Base-by-base conservation (phyloP, 2,329 filamentous ascomycete species). In the Chaetomium sp. region DNA sequence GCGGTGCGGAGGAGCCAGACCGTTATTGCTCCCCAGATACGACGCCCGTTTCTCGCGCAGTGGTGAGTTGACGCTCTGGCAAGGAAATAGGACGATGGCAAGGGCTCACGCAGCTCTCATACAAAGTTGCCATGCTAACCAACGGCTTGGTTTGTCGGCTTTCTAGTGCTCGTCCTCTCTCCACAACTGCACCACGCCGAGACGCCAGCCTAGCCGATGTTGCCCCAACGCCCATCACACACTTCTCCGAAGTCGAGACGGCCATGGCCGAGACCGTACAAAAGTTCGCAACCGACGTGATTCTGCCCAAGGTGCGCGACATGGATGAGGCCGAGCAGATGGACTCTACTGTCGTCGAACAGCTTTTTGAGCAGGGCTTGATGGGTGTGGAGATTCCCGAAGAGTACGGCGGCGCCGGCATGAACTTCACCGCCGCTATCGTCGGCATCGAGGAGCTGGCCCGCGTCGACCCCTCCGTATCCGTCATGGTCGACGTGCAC, bases 341-440 rank as follows among this genome's bases (percentile, higher is more conserved):
- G 94, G 94, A 97, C 71, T 85, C 89, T 0, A 71, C 80, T 1
- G 74, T 99, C 6, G 87, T 99, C 5, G 91, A 96, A 76, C 88
- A 94, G 74, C 81, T 96, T 52, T 99, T 99, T 67, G 94, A 99
- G 77, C 91, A 97, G 70, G 94, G 94, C 0, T 78, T 99, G 49
- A 99, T 99, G 94, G 88, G 91, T 59, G 82, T 99, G 61, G 94
- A 99, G 76, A 96, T 99, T 56, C 92, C 94, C 12, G 94, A 99
- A 73, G 91, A 96, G 72, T 99, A 87, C 69, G 94, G 94, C 58
- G 94, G 94, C 59, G 89, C 92, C 0, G 94, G 91, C 64, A 97
- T 99, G 94, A 96, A 96, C 81, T 99, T 99, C 75, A 97, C 94
- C 0, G 78, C 91, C 1, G 92, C 91, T 59, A 96, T 99, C 69